A percentile compares a stretch with the other conserved stretches of the same genome.
These are phyloP conservation scores for Phytophthora lateralis DNA, from an alignment of 352 stramenopile genomes.

Conservation along the genomic window DNA sequence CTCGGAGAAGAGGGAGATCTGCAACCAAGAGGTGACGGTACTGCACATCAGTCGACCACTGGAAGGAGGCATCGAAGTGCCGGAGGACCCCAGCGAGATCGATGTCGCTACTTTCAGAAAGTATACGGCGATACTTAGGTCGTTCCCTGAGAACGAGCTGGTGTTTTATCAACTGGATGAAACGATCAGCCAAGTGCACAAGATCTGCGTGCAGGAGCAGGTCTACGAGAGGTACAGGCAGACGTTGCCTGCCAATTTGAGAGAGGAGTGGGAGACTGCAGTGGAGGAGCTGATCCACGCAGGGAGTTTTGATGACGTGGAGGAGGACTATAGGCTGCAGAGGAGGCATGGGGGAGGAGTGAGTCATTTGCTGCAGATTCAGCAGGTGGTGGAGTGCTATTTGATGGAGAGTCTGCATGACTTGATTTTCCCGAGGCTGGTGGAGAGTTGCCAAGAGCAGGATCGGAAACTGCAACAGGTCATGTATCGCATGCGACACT, in stretches of 20 bases:
- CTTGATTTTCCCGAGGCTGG: conserved; percentile 53
- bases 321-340: conserved; percentile 28
- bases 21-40: conserved; percentile 60
- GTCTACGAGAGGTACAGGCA: conserved; percentile 51
- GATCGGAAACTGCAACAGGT: conserved; percentile 52
- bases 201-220: conserved; percentile 55
- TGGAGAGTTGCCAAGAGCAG: conserved; percentile 51
- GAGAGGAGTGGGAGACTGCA: conserved; percentile 60
- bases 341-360: conserved; percentile 26
- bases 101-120: conserved; percentile 73
- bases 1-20: conserved; percentile 62
- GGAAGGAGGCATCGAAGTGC: conserved; percentile 62
- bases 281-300: conserved; percentile 59
- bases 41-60: conserved; percentile 77
- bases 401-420: conserved; percentile 75
- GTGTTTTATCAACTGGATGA: conserved; percentile 75
- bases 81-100: conserved; percentile 76
- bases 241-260: conserved; percentile 50
- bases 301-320: conserved; percentile 52
- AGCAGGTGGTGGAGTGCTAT: conserved; percentile 85
- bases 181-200: conserved; percentile 63
- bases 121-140: conserved; percentile 77
- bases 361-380: conserved; percentile 65
- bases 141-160: conserved; percentile 77
- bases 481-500: conserved; percentile 61